phyloP scores from a whole-genome alignment of 2,329 filamentous ascomycete genomes.

The Paecilomyces fulvus region DNA sequence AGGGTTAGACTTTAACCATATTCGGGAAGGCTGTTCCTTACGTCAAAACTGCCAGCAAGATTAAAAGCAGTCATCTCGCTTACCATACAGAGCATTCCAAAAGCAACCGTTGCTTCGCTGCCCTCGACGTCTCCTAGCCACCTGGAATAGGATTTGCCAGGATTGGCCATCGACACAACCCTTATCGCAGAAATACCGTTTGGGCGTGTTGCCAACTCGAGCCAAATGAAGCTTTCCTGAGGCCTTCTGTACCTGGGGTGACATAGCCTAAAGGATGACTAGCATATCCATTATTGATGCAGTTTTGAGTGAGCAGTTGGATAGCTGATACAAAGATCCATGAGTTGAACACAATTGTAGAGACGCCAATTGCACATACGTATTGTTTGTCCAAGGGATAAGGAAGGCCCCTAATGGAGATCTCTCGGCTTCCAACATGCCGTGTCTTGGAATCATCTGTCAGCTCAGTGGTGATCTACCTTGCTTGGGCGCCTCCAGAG shows the following conservation, averaged over 20 bases:
- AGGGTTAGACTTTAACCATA: too few relatives aligned
- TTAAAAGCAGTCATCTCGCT: too few relatives aligned
- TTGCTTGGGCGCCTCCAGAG: neutral
- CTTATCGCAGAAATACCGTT: neutral
- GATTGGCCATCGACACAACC: neutral
- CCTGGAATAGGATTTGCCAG: neutral
- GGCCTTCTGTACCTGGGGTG: neutral
- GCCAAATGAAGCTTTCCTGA: neutral
- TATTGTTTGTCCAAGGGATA: neutral
- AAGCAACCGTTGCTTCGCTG: neutral
- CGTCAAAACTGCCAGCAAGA: too few relatives aligned
- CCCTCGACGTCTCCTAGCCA: neutral
- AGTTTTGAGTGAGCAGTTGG: neutral
- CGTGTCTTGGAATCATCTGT: neutral
- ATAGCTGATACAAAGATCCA: constrained; percentile 1
- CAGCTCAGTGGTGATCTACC: constrained; percentile 1
- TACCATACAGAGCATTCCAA: neutral
- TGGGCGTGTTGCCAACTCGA: neutral
- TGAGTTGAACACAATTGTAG: neutral
- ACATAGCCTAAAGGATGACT: neutral
- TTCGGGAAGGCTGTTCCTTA: too few relatives aligned
- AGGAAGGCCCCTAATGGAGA: neutral
- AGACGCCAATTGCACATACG: neutral
- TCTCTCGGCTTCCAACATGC: constrained; percentile 1
- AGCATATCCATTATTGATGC: neutral